Evolutionary conservation across 1,139 yeast species (phyloP), one percentile per base, ranked within the genome.

Genomic region (Geotrichum restrictum): DNA sequence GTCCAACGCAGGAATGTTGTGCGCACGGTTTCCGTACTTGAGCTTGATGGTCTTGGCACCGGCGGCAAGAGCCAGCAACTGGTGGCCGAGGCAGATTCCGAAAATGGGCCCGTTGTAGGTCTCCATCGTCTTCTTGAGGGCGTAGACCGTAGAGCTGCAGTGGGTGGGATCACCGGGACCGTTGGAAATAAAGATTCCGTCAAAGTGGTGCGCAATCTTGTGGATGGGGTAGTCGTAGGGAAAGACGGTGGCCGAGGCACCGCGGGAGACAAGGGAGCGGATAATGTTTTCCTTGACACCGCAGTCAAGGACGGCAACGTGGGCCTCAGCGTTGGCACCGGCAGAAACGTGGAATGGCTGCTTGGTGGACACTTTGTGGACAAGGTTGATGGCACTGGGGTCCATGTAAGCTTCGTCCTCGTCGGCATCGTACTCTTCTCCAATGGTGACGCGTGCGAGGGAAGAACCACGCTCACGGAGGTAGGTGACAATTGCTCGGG

Each of bases 81-180:
- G 98, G 73, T 93, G 98, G 45, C 98, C 98, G 63, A 93, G 77
- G 72, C 98, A 93, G 67, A 93, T 93, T 60, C 98, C 98, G 68
- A 93, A 91, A 60, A 93, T 87, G 54, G 98, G 98, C 58, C 94
- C 80, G 40, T 86, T 79, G 58, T 75, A 78, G 55, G 78, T 68
- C 43, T 79, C 78, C 83, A 93, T 83, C 55, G 94, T 81, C 66
- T 80, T 76, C 66, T 78, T 80, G 70, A 93, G 78, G 72, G 84
- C 82, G 62, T 78, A 79, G 46, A 88, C 88, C 14, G 98, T 93
- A 44, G 81, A 68, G 41, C 85, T 71, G 75, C 98, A 91, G 72
- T 88, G 95, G 52, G 95, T 87, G 67, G 98, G 98, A 73, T 93
- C 97, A 65, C 98, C 98, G 47, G 98, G 98, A 50, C 98, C 98